These are phyloP conservation scores for Cercospora citrullina DNA, from an alignment of 2,329 filamentous ascomycete species.

Conservation along the genomic window DNA sequence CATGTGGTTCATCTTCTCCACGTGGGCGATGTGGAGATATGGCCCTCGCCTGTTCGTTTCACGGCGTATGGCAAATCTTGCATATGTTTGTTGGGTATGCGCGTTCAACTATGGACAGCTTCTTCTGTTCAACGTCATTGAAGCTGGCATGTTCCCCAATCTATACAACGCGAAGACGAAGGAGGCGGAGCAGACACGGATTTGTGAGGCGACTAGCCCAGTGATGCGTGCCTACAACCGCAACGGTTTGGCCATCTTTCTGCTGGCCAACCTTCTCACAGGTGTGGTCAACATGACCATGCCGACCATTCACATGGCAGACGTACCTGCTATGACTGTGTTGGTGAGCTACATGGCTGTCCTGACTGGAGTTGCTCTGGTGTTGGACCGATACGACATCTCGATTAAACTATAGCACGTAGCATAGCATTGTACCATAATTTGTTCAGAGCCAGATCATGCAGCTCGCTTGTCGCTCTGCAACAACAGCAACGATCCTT, in stretches of 20 bases:
- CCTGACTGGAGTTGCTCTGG: conserved; percentile 67
- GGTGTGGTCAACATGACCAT: conserved; percentile 86
- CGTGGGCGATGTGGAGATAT: conserved; percentile 66
- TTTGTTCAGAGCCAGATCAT: background rate
- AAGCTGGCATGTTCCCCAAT: conserved; percentile 74
- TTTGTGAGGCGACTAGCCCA: conserved; percentile 70
- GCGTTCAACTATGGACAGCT: conserved; percentile 88
- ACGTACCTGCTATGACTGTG: conserved; percentile 68
- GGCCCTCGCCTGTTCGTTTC: conserved; percentile 78
- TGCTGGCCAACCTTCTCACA: conserved; percentile 85
- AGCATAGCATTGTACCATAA: background rate
- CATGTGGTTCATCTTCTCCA: conserved; percentile 70
- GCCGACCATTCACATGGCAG: conserved; percentile 72
- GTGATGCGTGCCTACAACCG: conserved; percentile 84
- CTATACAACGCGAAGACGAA: conserved; percentile 60
- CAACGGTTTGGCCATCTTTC: conserved; percentile 81
- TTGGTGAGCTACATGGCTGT: conserved; percentile 69
- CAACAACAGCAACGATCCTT: background rate
- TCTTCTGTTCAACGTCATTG: conserved; percentile 72
- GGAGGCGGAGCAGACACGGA: conserved; percentile 62
- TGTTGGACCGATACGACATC: conserved; percentile 64
- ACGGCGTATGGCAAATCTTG: conserved; percentile 84
- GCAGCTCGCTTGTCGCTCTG: background rate
- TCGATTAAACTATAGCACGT: conserved; percentile 66
- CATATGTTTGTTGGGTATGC: conserved; percentile 90